These are phyloP conservation scores for Candolleomyces aberdarensis DNA, from an alignment of 768 basidiomycete genomes.

Conservation along the genomic window DNA sequence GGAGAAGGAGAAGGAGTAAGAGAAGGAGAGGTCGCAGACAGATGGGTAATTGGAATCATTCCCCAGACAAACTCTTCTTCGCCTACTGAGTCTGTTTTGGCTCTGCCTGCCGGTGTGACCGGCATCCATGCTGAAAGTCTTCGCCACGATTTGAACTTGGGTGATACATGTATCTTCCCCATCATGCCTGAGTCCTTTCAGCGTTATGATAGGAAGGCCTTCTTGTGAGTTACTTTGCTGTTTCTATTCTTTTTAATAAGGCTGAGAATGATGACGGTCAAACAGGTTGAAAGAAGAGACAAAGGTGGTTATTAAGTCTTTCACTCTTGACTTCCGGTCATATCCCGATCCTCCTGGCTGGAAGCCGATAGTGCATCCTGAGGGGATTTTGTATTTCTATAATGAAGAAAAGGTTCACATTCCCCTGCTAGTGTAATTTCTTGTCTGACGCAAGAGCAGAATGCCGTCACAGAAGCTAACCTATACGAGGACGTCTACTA, in stretches of 20 bases:
- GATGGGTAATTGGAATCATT: no score
- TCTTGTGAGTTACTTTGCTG: neutral
- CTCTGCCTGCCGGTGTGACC: no score
- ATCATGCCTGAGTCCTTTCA: slow-evolving; percentile 3
- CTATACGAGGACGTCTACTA: no score
- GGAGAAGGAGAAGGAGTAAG: no score
- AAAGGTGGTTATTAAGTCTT: neutral
- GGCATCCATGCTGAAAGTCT: no score
- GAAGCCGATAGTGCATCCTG: slow-evolving; percentile 57
- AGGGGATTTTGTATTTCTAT: slow-evolving; percentile 61
- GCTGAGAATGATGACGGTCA: neutral
- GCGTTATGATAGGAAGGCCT: neutral
- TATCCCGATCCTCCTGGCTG: no score
- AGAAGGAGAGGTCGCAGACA: no score
- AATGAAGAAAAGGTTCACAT: slow-evolving; percentile 41
- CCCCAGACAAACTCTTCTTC: no score
- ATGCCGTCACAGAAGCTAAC: slow-evolving; percentile 53
- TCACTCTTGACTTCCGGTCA: slow-evolving; percentile 9
- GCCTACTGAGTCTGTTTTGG: no score
- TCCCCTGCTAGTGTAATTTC: neutral
- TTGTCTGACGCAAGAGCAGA: slow-evolving; percentile 24
- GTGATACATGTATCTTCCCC: slow-evolving; percentile 5
- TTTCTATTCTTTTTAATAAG: neutral
- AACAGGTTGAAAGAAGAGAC: no score
- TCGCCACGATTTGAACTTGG: neutral